Base-by-base conservation (phyloP, 1,284 basidiomycete genomes). In the Tranzscheliella williamsii region DNA sequence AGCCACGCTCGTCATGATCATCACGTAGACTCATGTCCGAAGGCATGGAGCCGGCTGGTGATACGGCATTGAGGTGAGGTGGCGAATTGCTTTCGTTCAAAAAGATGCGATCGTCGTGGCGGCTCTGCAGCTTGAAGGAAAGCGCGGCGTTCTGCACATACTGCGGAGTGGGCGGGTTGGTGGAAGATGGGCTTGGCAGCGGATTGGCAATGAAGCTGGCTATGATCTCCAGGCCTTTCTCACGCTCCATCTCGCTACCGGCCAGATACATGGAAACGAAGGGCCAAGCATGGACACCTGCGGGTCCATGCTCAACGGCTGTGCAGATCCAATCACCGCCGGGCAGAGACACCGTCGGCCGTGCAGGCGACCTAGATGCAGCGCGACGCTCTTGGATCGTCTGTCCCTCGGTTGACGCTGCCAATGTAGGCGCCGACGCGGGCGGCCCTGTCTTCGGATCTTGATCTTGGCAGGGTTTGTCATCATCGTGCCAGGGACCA, bases 241-340 rank as follows among this genome's bases (percentile, higher is more conserved):
- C 75, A 8, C 75, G 66, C 43, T 77, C 70, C 5, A 27, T 20
- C 33, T 67, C 62, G 15, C 51, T 50, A 22, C 67, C 65, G 5
- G 72, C 75, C 1, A 76, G 54, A 31, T 75, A 73, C 67, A 76
- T 75, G 12, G 63, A 56, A 22, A 75, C 70, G 24, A 77, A 74
- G 4, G 75, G 75, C 75, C 75, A 77, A 15, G 73, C 71, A 30
- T 77, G 75, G 13, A 77, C 72, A 9, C 75, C 75, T 5, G 55
- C 61, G 2, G 67, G 61, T 1, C 73, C 73, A 29, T 58, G 62
- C 38, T 76, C 70, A 17, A 76, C 65, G 8, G 54, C 52, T 11
- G 56, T 67, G n/a, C 63, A 62, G 9, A 73, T 37, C 51, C 55
- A 70, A 18, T 66, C 51, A 6, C 38, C 43, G 3, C 26, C 29